Conservation (phyloP, 2,329 filamentous ascomycete species). For the Grosmannia serpens region DNA sequence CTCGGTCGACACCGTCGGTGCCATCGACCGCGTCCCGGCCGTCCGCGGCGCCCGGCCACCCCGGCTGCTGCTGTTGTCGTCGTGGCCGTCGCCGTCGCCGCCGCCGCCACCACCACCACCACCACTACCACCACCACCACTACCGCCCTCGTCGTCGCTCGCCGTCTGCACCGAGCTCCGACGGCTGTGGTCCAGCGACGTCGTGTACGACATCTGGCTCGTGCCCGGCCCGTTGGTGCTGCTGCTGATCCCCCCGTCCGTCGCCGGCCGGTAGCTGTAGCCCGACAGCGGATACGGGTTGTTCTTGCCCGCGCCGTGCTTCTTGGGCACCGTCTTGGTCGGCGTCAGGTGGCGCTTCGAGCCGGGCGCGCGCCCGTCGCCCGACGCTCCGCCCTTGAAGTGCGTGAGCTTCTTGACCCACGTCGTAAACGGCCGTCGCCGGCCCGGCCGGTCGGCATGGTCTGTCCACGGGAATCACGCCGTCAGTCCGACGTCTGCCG, state of each 20-base stretch:
- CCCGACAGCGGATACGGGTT: conserved; percentile 88
- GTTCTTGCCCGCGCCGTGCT: conserved; percentile 62
- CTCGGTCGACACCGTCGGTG: conserved; percentile 75
- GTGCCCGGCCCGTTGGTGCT: conserved; percentile 14
- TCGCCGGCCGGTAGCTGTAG: conserved; percentile 29
- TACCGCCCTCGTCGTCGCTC: conserved; percentile 20
- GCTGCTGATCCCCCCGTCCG: neutral
- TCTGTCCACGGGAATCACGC: no score
- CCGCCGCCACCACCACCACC: neutral
- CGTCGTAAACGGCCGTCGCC: conserved; percentile 76
- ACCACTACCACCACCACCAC: neutral
- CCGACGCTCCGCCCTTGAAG: conserved; percentile 59
- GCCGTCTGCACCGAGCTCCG: conserved; percentile 50
- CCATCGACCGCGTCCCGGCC: conserved; percentile 59
- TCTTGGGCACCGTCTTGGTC: conserved; percentile 39
- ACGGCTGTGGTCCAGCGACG: conserved; percentile 40
- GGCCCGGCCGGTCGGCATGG: conserved; percentile 47
- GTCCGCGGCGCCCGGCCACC: conserved; percentile 46
- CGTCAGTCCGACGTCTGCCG: no score
- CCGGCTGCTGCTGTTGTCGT: conserved; percentile 16
- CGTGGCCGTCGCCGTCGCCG: neutral
- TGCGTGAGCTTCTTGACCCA: conserved; percentile 92
- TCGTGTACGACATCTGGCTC: conserved; percentile 45
- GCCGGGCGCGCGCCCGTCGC: conserved; percentile 35
- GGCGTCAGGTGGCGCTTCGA: conserved; percentile 29